These are phyloP conservation scores for Stephania japonica DNA, from an alignment of 164 flowering plant genomes.

Conservation along the genomic window DNA sequence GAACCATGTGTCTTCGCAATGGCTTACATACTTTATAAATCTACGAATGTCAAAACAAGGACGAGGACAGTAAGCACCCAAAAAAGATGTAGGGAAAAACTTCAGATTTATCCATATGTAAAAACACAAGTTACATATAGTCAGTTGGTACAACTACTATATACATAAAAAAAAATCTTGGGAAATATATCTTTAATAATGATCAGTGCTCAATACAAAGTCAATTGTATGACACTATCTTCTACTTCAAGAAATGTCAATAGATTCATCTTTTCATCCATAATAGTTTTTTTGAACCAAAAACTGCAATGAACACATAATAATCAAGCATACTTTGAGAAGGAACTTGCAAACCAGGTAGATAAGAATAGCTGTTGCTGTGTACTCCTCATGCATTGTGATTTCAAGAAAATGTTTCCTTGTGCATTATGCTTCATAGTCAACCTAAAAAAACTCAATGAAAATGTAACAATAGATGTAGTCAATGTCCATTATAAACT, in stretches of 20 bases:
- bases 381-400: constrained; percentile 7
- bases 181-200: not conserved
- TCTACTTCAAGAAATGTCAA: not conserved
- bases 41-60: not conserved
- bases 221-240: not conserved
- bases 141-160: not conserved
- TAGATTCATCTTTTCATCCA: not conserved
- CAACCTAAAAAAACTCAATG: not conserved
- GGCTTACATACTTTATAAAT: not conserved
- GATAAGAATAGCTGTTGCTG: not conserved
- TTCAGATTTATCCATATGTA: not conserved
- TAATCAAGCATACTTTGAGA: not conserved
- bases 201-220: not conserved
- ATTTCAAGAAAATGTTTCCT: constrained; percentile 3
- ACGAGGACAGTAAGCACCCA: not conserved
- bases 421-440: constrained; percentile 9
- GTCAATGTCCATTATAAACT: not conserved
- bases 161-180: not conserved
- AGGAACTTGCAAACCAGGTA: constrained; percentile 9
- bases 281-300: not conserved
- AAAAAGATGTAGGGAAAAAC: not conserved
- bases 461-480: not conserved
- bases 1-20: not conserved
- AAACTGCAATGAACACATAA: not conserved
- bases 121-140: not conserved